Conservation (phyloP, 2,329 filamentous ascomycete species). For the Alternaria gaisen region DNA sequence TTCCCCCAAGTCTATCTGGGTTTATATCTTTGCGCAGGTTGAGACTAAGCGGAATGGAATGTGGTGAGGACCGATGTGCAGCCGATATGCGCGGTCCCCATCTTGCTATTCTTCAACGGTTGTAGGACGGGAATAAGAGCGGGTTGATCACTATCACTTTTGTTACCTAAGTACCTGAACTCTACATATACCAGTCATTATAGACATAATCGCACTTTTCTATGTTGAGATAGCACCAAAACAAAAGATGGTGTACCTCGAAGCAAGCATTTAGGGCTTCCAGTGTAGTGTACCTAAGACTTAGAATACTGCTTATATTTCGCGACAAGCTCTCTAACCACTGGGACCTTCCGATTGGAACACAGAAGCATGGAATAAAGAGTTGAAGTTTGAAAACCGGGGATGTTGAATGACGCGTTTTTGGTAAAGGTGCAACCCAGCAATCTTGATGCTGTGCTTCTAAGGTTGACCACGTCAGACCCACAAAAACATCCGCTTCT, state of each 20-base stretch:
- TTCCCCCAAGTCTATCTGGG: background rate
- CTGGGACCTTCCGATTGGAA: background rate
- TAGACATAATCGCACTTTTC: background rate
- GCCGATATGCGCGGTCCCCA: background rate
- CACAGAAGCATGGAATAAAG: background rate
- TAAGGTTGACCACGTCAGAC: background rate
- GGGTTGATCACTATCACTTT: background rate
- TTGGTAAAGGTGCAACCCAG: background rate
- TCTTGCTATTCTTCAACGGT: background rate
- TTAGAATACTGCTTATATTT: background rate
- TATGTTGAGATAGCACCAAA: background rate
- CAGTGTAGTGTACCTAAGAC: background rate
- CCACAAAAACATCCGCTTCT: background rate
- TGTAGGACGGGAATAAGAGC: constrained; percentile 1
- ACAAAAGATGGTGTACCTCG: background rate
- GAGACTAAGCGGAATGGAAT: background rate
- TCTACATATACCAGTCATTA: background rate
- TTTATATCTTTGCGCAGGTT: background rate
- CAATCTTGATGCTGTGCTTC: background rate
- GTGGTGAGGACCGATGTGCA: background rate
- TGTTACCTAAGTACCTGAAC: background rate
- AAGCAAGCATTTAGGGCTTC: background rate
- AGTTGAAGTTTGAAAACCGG: background rate
- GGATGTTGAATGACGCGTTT: background rate
- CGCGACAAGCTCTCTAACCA: background rate